These are phyloP conservation scores for Leccinum barrowsii DNA, from an alignment of 768 basidiomycete genomes.

Conservation along the genomic window DNA sequence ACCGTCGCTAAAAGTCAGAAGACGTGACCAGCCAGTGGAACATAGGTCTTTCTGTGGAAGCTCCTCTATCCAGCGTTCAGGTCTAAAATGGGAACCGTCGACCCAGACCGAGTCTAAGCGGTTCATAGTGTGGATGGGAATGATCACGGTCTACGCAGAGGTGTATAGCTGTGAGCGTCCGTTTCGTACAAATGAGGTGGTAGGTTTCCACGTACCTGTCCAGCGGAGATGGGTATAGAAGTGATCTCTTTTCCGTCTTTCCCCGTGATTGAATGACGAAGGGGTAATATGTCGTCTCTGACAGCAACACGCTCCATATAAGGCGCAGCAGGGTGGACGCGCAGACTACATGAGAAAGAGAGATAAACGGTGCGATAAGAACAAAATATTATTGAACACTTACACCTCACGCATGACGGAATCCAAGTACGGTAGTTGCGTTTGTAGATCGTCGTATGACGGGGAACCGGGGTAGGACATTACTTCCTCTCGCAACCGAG, in stretches of 20 bases:
- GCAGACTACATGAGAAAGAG: background rate
- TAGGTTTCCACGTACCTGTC: background rate
- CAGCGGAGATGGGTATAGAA: slow-evolving; percentile 1
- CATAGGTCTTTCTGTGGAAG: slow-evolving; percentile 3
- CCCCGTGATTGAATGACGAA: slow-evolving; percentile 2
- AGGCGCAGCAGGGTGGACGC: slow-evolving; percentile 2
- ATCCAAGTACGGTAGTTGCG: slow-evolving; percentile 6
- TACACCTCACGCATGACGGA: slow-evolving; percentile 5
- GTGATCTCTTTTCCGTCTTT: slow-evolving; percentile 3
- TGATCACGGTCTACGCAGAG: background rate
- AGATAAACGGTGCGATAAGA: background rate
- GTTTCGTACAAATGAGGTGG: background rate
- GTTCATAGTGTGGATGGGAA: slow-evolving; percentile 3
- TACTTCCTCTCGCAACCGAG: slow-evolving; percentile 1
- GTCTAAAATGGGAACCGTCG: background rate
- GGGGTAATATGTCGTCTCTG: slow-evolving; percentile 2
- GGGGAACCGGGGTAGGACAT: background rate
- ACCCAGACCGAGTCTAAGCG: slow-evolving; percentile 1
- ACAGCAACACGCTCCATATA: slow-evolving; percentile 1
- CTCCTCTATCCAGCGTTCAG: slow-evolving; percentile 1
- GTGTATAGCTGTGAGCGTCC: no score
- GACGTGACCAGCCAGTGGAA: slow-evolving; percentile 3
- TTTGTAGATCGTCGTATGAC: slow-evolving; percentile 6
- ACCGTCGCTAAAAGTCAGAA: slow-evolving; percentile 7
- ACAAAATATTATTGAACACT: background rate